Evolutionary conservation across 108 stramenopile species (phyloP).

Genomic region (Nannochloropsis gaditana): DNA sequence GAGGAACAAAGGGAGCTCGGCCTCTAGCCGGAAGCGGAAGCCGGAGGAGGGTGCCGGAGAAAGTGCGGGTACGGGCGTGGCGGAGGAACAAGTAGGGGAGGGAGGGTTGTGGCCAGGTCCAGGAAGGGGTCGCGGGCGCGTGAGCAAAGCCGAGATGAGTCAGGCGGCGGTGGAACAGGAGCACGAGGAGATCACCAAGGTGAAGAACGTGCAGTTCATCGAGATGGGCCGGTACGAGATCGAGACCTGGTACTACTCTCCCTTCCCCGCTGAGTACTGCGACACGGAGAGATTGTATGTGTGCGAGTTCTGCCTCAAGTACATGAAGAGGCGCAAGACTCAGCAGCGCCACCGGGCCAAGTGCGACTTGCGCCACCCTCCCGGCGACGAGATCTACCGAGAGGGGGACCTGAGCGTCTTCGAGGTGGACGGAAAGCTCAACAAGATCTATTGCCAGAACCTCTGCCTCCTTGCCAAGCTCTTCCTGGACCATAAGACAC

Average conservation of each 20-base stretch:
- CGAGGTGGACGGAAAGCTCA: constrained; percentile 54
- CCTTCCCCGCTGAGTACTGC: constrained; percentile 89
- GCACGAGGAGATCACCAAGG: constrained; percentile 98
- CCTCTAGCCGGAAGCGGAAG: neutral
- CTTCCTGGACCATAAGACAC: constrained; percentile 99
- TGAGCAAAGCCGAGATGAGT: constrained; percentile 31
- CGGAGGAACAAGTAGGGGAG: constrained; percentile 46
- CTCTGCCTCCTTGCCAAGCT: constrained; percentile 93
- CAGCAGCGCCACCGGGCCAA: constrained; percentile 68
- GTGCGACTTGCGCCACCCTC: constrained; percentile 37
- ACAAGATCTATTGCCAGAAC: constrained; percentile 94
- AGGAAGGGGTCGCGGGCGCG: constrained; percentile 21
- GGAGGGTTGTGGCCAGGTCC: constrained; percentile 24
- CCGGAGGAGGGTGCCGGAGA: neutral
- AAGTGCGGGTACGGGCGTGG: neutral
- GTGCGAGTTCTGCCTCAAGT: constrained; percentile 87
- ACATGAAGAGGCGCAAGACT: constrained; percentile 76
- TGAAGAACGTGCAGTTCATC: constrained; percentile 93
- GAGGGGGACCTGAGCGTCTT: constrained; percentile 43
- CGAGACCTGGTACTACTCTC: constrained; percentile 98
- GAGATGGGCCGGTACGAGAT: constrained; percentile 78
- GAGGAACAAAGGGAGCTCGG: constrained; percentile 25
- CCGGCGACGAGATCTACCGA: constrained; percentile 48
- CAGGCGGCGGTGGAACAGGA: constrained; percentile 62
- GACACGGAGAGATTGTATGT: constrained; percentile 77